Percentiles rank a stretch among this genome's conserved stretches.
These are phyloP conservation scores for Breviolum minutum DNA, from an alignment of 73 alveolate species.

Conservation along the genomic window DNA sequence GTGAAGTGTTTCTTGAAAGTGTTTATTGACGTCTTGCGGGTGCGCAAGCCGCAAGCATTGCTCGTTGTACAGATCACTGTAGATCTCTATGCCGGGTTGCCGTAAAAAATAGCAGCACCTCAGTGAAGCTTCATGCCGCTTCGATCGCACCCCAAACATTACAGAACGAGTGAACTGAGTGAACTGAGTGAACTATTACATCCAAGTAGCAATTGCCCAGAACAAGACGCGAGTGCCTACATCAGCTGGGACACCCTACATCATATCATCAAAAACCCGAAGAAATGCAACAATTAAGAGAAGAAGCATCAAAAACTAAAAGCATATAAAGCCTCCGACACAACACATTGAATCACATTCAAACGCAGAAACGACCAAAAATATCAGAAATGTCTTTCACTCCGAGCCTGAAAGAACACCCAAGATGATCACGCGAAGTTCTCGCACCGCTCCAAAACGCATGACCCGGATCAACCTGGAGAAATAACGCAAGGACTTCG, in stretches of 20 bases:
- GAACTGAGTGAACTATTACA: no score
- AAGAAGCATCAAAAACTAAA: not conserved
- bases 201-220: constrained; percentile 71
- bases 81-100: not conserved
- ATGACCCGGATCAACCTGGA: constrained; percentile 82
- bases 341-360: not conserved
- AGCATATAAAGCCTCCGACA: not conserved
- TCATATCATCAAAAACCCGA: no score
- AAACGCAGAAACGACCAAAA: not conserved
- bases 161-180: not conserved
- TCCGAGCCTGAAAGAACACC: constrained; percentile 47
- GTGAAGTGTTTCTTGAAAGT: no score
- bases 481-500: not conserved
- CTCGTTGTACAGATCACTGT: no score
- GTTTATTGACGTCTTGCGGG: not conserved
- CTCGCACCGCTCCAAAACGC: constrained; percentile 85
- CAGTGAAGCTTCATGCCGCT: not conserved
- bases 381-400: not conserved
- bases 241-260: no score
- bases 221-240: constrained; percentile 63
- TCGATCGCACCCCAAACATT: not conserved
- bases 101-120: constrained; percentile 74
- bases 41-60: not conserved
- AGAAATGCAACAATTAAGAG: no score
- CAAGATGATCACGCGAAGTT: constrained; percentile 67